These are phyloP conservation scores for Malus domestica DNA, from an alignment of 306 rosid species.

Conservation along the genomic window ASM211411v1 NC_041791.1:27446001-27446500, in stretches of 20 bases:
- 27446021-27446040: neutral
- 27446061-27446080: neutral
- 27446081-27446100: constrained; percentile 16
- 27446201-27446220: constrained; percentile 27
- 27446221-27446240: constrained; percentile 29
- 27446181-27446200: constrained; percentile 16
- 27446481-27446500: constrained; percentile 56
- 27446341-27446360: constrained; percentile 29
- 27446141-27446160: constrained; percentile 23
- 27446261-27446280: neutral
- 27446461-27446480: constrained; percentile 43
- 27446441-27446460: constrained; percentile 46
- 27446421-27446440: too few species aligned
- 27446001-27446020: constrained; percentile 3
- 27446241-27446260: neutral
- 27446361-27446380: too few species aligned
- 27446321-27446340: constrained; percentile 23
- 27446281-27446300: constrained; percentile 10
- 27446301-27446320: constrained; percentile 13
- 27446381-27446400: too few species aligned
- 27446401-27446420: too few species aligned
- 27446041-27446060: constrained; percentile 3
- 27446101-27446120: constrained; percentile 14
- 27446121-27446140: constrained; percentile 9
- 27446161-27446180: constrained; percentile 3